phyloP scores from a whole-genome alignment of 2,329 filamentous ascomycete genomes.

The Clarireedia paspali region DNA sequence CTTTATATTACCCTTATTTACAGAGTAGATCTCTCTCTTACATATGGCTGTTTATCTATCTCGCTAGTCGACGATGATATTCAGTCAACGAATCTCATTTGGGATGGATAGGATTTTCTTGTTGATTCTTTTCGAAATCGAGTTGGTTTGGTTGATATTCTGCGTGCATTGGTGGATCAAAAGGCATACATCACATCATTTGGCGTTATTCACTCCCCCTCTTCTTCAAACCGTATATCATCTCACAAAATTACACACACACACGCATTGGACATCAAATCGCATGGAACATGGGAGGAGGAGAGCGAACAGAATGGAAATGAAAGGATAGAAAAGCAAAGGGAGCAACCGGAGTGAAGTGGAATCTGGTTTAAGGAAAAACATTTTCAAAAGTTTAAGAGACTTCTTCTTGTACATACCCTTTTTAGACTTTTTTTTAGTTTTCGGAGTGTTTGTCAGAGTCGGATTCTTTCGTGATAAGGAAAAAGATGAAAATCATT shows the following conservation, averaged over 20 bases:
- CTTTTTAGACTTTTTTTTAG: no score
- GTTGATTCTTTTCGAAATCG: not conserved
- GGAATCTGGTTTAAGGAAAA: not conserved
- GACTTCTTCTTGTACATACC: no score
- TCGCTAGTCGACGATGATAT: constrained; percentile 20
- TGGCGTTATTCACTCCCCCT: no score
- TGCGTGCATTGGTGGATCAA: not conserved
- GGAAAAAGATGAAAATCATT: no score
- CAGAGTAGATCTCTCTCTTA: constrained; percentile 26
- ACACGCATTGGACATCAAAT: no score
- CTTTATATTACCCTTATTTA: constrained; percentile 6
- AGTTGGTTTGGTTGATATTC: not conserved
- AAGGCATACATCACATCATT: not conserved
- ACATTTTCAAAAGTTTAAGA: not conserved
- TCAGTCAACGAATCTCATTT: constrained; percentile 1
- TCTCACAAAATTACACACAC: no score
- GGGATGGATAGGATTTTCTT: not conserved
- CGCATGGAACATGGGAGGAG: not conserved
- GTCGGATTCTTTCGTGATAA: no score
- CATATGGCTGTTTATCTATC: constrained; percentile 36
- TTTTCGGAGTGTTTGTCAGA: no score
- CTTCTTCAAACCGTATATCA: no score
- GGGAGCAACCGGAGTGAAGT: not conserved
- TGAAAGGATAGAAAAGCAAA: not conserved
- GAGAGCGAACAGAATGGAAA: not conserved